Evolutionary conservation across 2,329 filamentous ascomycete genomes (phyloP).

Genomic region (Aspergillus sp.): DNA sequence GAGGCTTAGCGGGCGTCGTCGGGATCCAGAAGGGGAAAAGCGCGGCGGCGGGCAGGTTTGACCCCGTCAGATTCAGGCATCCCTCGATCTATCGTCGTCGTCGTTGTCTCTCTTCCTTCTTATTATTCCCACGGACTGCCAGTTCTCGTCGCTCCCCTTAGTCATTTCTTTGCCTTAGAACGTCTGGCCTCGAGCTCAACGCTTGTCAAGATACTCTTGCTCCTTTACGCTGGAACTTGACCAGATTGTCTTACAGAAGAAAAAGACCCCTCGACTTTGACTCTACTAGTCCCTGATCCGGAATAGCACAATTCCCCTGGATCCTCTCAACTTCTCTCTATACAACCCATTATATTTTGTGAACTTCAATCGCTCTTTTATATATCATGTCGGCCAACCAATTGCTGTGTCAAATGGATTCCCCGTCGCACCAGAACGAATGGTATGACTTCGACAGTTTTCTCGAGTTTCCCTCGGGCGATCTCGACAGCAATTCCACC

Average conservation of each 20-base stretch:
- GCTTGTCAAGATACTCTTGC: background rate
- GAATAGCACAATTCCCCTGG: background rate
- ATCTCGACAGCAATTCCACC: conserved; percentile 29
- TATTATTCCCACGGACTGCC: background rate
- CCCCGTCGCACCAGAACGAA: conserved; percentile 23
- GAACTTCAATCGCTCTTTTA: background rate
- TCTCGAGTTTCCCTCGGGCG: conserved; percentile 29
- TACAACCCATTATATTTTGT: background rate
- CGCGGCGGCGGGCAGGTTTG: background rate
- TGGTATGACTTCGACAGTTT: conserved; percentile 37
- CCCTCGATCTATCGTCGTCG: background rate
- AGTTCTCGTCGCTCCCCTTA: background rate
- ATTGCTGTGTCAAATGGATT: conserved; percentile 25
- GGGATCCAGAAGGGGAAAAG: conserved; percentile 28
- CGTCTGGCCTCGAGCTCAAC: background rate
- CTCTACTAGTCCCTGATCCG: background rate
- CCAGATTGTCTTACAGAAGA: background rate
- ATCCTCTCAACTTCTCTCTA: background rate
- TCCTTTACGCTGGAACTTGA: background rate
- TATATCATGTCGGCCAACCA: conserved; percentile 28
- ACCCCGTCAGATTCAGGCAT: conserved; percentile 6
- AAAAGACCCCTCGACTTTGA: background rate
- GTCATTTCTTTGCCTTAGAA: background rate
- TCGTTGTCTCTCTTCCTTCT: background rate
- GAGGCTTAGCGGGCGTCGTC: conserved; percentile 23